Base-by-base conservation (phyloP, 352 stramenopile genomes). In the Thalassiosira mediterranea region DNA sequence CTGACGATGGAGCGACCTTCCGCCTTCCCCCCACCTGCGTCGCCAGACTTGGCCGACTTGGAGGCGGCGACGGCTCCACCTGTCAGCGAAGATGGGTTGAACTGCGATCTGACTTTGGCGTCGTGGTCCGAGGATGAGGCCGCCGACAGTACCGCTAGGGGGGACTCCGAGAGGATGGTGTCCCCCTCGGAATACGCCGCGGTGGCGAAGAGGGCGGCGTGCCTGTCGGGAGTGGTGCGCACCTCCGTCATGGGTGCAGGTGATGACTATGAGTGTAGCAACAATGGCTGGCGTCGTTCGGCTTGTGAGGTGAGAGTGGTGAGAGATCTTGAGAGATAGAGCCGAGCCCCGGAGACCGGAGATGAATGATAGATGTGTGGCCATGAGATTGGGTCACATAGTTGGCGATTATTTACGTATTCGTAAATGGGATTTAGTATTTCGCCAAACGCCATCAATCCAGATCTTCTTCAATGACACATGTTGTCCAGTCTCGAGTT, bases 131-230 rank as follows among this genome's bases (percentile, higher is more conserved):
- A 56, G n/a, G 52, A 25, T 10, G 40, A 28, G 2, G 66, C 65
- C 15, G 68, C 52, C 28, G 83, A 74, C 37, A 70, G 28, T 23
- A 86, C 48, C 0, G 86, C 28, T 3, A 89, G 72, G 1, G 49
- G 62, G 49, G 79, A 83, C 71, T 90, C 77, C 23, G 65, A 28
- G 2, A 93, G 58, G 70, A 93, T 90, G 10, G 83, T 51, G 67
- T 91, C 78, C n/a, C 87, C 87, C 56, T 74, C 56, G 10, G 49
- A 46, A 59, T 88, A 90, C 1, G 74, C 53, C 17, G 71, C 48
- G 3, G 81, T 83, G 1, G 83, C 87, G 72, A 90, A 93, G 0
- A 93, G 49, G 28, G 75, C 85, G 34, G 76, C 73, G 42, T 82
- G 73, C 29, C 66, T 1, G 10, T 65, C 19, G 23, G 46, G 46